Percentiles rank a stretch among this genome's conserved stretches.
Evolutionary conservation across 257 asterid species (phyloP).

Genomic region (Solanum commersonii): DNA sequence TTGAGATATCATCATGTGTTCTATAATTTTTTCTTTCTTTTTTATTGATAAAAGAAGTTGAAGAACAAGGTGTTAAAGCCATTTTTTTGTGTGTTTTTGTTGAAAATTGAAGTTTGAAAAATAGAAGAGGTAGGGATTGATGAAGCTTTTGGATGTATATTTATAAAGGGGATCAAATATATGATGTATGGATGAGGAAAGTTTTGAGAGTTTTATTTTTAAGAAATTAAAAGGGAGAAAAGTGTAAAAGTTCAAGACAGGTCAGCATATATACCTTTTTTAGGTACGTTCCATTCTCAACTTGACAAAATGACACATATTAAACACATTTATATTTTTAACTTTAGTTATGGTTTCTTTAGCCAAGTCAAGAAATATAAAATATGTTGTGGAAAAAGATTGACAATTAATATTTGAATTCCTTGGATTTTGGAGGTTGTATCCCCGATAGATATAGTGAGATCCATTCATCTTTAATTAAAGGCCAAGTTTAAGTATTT

Average conservation of each 20-base stretch:
- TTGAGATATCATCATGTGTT: constrained; percentile 40
- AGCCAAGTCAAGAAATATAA: neutral
- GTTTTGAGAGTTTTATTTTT: constrained; percentile 21
- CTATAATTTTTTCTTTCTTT: constrained; percentile 33
- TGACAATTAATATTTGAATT: neutral
- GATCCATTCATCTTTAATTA: neutral
- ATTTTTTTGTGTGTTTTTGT: constrained; percentile 1
- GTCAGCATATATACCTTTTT: constrained; percentile 15
- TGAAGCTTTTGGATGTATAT: constrained; percentile 19
- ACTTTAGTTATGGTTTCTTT: neutral
- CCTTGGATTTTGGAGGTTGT: neutral
- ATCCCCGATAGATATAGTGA: neutral
- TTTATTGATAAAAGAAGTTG: constrained; percentile 46
- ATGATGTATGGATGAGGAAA: constrained; percentile 26
- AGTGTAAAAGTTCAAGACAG: constrained; percentile 35
- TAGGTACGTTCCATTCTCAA: neutral
- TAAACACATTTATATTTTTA: neutral
- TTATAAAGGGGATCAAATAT: constrained; percentile 30
- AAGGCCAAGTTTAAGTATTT: neutral
- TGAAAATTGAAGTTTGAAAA: neutral
- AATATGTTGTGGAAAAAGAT: neutral
- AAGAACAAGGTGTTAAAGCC: constrained; percentile 72
- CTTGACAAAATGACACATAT: neutral
- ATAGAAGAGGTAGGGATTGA: constrained; percentile 18
- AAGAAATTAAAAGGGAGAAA: constrained; percentile 17